Base-by-base conservation (phyloP, 192 early-diverging fungal genomes). In the Linnemannia schmuckeri region DNA sequence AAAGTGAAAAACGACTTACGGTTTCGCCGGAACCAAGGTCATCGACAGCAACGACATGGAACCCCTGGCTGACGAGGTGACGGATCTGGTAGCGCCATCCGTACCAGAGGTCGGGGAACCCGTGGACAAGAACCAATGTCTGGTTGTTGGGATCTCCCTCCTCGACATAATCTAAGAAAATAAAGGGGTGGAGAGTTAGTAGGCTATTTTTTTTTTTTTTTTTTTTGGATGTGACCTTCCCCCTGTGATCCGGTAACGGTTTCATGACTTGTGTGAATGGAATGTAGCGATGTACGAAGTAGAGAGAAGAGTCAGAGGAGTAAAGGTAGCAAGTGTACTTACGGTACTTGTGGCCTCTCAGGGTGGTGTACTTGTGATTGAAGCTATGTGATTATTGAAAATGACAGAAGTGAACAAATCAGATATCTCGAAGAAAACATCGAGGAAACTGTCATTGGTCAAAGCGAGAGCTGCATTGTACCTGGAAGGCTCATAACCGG, bases 11-110 rank as follows among this genome's bases (percentile, higher is more conserved):
- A 61, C n/a, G n/a, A 9, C 80, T 75, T 66, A 77, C 87, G 9
- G 90, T 90, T 77, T 87, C 89, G 40, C 91, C 92, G 47, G 78
- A 90, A 22, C 92, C 92, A 35, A 90, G 87, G 46, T 89, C 70
- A 33, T 90, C 89, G 30, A 91, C 88, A 38, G 83, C 92, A 78
- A 93, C 90, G 4, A 93, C 92, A 24, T 91, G 86, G 75, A 91
- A 93, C 12, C 92, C 92, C 55, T 90, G 82, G 7, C 77, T 52
- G 35, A 72, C 89, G 37, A 93, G 81, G 66, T 88, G 90, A 12
- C 79, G 82, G 47, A 93, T 93, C 70, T 88, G 87, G 72, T 83
- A 79, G 17, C 87, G 72, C 87, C 87, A 88, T 24, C 87, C 81
- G 22, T 79, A 88, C 87, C 87, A 88, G 24, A 83, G 47, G 52